Base-by-base conservation (phyloP, 2,329 filamentous ascomycete genomes). In the Alternaria ventricosa region DNA sequence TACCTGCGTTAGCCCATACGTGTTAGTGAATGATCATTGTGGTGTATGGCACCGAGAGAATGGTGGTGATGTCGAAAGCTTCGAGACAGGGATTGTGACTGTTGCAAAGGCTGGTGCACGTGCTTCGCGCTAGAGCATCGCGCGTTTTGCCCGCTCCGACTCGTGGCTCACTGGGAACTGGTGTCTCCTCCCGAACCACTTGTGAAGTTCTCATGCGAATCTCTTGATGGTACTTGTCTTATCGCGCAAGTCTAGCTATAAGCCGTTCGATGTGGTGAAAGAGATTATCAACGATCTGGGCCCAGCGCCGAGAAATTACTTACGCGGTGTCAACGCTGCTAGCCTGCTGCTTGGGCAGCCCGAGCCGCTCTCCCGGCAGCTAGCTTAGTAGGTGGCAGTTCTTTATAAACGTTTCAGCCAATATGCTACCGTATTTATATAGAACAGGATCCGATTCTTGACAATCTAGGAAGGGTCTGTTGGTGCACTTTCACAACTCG, bases 11-110 rank as follows among this genome's bases (percentile, higher is more conserved):
- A 68, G 67, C 64, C 45, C 50, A 28, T 22, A 28, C 57, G 44
- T 65, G 50, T 70, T 67, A 70, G 67, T 61, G 55, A 57, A 57
- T 57, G 64, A 68, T 73, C 69, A 72, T 70, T 43, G 25, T 60
- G 60, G 61, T 47, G 58, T 45, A 55, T 57, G 53, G 43, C 41
- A 50, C 53, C 46, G 57, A 58, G 61, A 63, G 23, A 61, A 46
- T 54, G 59, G 57, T 65, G 59, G 51, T 63, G 60, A 47, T 63
- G 57, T 46, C 43, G 53, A 60, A 64, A 61, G 60, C 60, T 44
- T 60, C 22, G 53, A 54, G 55, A 55, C 63, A 65, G 63, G 63
- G 63, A 65, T 65, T 63, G 51, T 45, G 20, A 30, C 53, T 25
- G 61, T 53, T 49, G 49, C 55, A 47, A 20, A 61, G 12, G 28